Conservation (phyloP, 352 stramenopile genomes). For the Phytophthora ramorum region DNA sequence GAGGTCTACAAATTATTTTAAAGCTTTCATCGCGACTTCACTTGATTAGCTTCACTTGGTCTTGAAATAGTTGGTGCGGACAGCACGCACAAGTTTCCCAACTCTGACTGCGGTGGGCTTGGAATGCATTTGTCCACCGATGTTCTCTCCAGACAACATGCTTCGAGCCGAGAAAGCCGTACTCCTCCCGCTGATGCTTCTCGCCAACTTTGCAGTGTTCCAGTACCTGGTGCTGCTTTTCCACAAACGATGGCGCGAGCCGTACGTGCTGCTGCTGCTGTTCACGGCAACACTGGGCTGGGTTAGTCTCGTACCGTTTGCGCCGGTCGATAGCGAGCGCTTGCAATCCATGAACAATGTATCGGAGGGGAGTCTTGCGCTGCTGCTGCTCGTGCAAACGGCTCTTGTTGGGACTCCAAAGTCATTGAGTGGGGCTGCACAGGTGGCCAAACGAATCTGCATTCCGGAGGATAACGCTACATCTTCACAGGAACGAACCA, state of each 20-base stretch:
- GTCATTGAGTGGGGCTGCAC: background rate
- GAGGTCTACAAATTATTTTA: background rate
- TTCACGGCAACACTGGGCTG: constrained; percentile 9
- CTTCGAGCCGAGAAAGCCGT: constrained; percentile 7
- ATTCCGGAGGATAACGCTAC: background rate
- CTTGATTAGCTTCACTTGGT: background rate
- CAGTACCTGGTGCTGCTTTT: constrained; percentile 45
- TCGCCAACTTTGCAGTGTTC: constrained; percentile 43
- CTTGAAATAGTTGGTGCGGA: constrained; percentile 5
- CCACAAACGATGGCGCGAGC: constrained; percentile 29
- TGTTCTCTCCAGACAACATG: constrained; percentile 9
- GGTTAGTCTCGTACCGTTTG: constrained; percentile 31
- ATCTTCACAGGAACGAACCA: background rate
- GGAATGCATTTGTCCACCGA: background rate
- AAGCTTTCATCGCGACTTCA: background rate
- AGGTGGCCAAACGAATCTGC: background rate
- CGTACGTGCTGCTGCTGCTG: constrained; percentile 30
- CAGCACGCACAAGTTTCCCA: background rate
- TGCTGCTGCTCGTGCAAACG: constrained; percentile 44
- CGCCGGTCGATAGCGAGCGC: background rate
- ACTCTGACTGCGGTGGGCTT: background rate
- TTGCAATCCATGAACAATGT: constrained; percentile 39
- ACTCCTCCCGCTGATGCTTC: constrained; percentile 33
- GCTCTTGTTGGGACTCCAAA: constrained; percentile 3
- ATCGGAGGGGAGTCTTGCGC: constrained; percentile 36